Percentiles rank a stretch among this genome's conserved stretches.
phyloP scores from a whole-genome alignment of 805 yeast genomes.

The Kurtzmaniella cleridarum region DNA sequence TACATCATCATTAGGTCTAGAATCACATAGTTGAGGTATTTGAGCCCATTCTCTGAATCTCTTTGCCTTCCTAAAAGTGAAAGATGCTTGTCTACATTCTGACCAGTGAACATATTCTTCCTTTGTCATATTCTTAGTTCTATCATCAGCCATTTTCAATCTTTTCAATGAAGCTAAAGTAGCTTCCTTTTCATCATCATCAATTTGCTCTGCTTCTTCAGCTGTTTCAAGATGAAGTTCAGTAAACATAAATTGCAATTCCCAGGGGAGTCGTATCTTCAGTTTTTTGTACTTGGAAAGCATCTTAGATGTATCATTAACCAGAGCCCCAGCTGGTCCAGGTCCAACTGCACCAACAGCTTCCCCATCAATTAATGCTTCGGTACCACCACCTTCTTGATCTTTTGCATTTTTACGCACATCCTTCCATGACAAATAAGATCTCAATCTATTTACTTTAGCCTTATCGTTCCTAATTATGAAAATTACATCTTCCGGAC shows the following conservation, averaged over 20 bases:
- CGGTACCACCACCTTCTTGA: constrained; percentile 48
- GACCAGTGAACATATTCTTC: constrained; percentile 99
- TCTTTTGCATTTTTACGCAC: constrained; percentile 75
- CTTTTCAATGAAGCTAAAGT: constrained; percentile 83
- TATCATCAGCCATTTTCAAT: constrained; percentile 86
- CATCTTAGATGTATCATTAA: constrained; percentile 37
- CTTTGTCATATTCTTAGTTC: constrained; percentile 89
- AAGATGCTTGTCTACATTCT: constrained; percentile 95
- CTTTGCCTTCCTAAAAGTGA: constrained; percentile 91
- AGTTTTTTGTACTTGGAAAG: constrained; percentile 58
- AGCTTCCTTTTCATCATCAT: constrained; percentile 88
- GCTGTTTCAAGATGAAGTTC: constrained; percentile 80
- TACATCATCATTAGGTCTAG: constrained; percentile 93
- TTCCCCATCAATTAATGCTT: constrained; percentile 46
- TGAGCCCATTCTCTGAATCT: constrained; percentile 97
- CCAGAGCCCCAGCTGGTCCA: constrained; percentile 32
- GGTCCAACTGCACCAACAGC: constrained; percentile 38
- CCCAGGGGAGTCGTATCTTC: constrained; percentile 90
- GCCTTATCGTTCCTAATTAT: constrained; percentile 90
- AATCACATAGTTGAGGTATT: constrained; percentile 73
- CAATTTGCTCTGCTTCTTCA: constrained; percentile 55
- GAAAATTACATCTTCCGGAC: constrained; percentile 91
- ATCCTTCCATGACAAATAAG: constrained; percentile 95
- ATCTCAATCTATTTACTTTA: constrained; percentile 84
- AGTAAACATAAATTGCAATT: constrained; percentile 84